These are phyloP conservation scores for Collybiopsis luxurians DNA, from an alignment of 768 basidiomycete species.

Conservation along the genomic window DNA sequence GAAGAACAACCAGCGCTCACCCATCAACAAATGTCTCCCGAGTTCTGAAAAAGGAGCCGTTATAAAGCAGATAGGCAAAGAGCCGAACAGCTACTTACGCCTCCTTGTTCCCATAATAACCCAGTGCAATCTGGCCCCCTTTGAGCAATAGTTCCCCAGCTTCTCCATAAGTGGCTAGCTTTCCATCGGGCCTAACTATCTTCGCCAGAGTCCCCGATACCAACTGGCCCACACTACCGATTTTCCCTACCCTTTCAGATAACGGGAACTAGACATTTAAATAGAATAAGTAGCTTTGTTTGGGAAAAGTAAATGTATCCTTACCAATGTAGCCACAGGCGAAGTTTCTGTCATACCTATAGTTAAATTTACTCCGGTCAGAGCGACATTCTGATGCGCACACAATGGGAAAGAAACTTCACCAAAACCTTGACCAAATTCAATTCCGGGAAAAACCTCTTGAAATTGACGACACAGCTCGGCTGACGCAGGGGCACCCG, in stretches of 20 bases:
- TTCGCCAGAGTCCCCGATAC: conserved; percentile 55
- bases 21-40: conserved; percentile 62
- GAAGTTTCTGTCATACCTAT: conserved; percentile 65
- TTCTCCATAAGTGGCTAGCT: conserved; percentile 53
- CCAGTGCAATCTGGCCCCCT: conserved; percentile 58
- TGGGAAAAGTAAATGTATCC: no score
- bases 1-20: no score
- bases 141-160: conserved; percentile 60
- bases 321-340: conserved; percentile 36
- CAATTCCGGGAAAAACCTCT: conserved; percentile 53
- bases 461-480: conserved; percentile 46
- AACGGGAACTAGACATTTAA: conserved; percentile 29
- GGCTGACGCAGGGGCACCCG: conserved; percentile 62
- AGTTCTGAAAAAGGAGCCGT: conserved; percentile 40
- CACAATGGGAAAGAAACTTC: no score
- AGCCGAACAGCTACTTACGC: conserved; percentile 48
- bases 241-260: conserved; percentile 40
- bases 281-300: no score
- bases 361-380: no score
- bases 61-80: no score
- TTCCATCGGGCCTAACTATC: conserved; percentile 57
- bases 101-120: conserved; percentile 54
- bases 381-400: no score
- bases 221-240: conserved; percentile 57
- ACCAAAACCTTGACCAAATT: conserved; percentile 69